Base-by-base conservation (phyloP, 768 basidiomycete genomes). In the Pulveroboletus ravenelii region DNA sequence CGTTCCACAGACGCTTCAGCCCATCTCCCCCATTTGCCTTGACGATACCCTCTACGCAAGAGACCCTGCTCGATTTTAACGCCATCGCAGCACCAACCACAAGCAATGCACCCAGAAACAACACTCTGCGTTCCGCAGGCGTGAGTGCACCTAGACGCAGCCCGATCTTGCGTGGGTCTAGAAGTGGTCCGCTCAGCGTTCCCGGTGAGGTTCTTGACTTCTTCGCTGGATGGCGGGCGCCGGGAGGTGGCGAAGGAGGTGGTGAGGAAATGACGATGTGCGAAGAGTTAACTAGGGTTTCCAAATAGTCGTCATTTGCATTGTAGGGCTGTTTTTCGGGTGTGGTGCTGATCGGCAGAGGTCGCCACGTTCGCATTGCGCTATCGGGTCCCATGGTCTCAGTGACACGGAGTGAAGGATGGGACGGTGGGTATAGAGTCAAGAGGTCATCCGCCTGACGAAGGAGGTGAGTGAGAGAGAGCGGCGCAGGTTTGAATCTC, bases 311-410 rank as follows among this genome's bases (percentile, higher is more conserved):
- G 20, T 66, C 65, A 1, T 65, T 61, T 30, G 62, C 50, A 38
- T 53, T n/a, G 45, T 55, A 57, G 6, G 41, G 42, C 47, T 49
- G 49, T 58, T 66, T 59, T 61, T 70, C 52, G 34, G 59, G 57
- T 52, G 45, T 20, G n/a, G 52, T 15, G 14, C 53, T 59, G 17
- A 66, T 70, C 32, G 73, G 72, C 30, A 50, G 50, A 39, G 61
- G 55, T 45, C 51, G 58, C 88, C 88, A 92, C 9, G 89, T 90
- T 63, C 76, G 79, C 45, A 89, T 71, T 34, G 79, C 85, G 59
- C 87, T 89, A 58, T 86, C 82, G 1, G 85, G 87, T 9, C 89
- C 89, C 78, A 92, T 81, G 42, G 87, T 87, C 27, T 72, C 69
- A 6, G 75, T 67, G 14, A 88, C 69, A 3, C 56, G 62, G 12